Base-by-base conservation (phyloP, 2,329 filamentous ascomycete species). In the Cladosporium sp. region DNA sequence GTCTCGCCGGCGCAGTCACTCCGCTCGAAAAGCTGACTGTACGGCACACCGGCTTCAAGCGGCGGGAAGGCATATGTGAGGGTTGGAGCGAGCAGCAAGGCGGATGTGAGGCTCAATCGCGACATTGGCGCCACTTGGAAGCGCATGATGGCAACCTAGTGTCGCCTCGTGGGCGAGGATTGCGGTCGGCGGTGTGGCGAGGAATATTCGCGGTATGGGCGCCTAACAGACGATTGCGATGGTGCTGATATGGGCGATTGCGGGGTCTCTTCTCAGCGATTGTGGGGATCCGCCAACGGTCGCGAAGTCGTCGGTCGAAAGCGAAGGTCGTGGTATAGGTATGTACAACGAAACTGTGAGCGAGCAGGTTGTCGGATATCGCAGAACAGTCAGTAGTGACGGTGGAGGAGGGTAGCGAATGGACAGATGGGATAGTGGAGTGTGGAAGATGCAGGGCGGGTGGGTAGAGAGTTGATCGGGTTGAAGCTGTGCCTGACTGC, bases 1-100 rank as follows among this genome's bases (percentile, higher is more conserved):
- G 71, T 67, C 47, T 73, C 50, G 12, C 63, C 78, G 6, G 65
- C 64, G 59, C 78, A 80, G 34, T 59, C 59, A 29, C 58, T 60
- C 43, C 67, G 59, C 7, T 58, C 63, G 43, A 68, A 68, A 15
- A 69, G 63, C 32, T 65, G 59, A 50, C 65, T 62, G 56, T 64
- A 64, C 8, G 56, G 53, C 56, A 67, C 62, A 40, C 62, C 65
- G 47, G 58, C 47, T n/a, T 60, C 54, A 19, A 60, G 59, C 24
- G 52, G 56, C 4, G 65, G 63, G 43, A 56, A 59, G 43, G 63
- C 64, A 55, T 52, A 54, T 57, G 52, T 54, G 49, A 29, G 50
- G 50, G 45, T 56, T 20, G 50, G 56, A 52, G 60, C 51, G 55
- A 67, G 62, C 13, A 65, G 49, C 30, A 66, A 49, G 37, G 61